Base-by-base conservation (phyloP, 2,329 filamentous ascomycete genomes). In the Colletotrichum godetiae region DNA sequence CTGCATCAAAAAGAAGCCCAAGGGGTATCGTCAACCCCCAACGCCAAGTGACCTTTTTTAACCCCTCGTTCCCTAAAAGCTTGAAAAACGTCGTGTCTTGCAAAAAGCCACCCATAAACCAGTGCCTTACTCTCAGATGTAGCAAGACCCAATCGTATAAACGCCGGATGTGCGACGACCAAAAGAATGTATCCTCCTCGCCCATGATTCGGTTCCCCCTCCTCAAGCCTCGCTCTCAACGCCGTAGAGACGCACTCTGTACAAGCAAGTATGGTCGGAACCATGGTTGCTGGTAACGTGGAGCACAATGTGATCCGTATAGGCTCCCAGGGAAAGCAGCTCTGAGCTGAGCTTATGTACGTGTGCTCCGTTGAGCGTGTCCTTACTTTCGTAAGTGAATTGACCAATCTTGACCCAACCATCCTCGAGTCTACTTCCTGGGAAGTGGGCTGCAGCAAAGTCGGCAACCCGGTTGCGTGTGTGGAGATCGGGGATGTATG, bases 211-310 rank as follows among this genome's bases (percentile, higher is more conserved):
- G 11, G 42, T 73, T 27, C 4, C 27, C 57, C 19, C 6, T 3
- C 37, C 37, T 42, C 37, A 73, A 31, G 13, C 77, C 46, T 77
- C 73, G 29, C 78, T 67, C 37, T 87, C 80, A 7, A 22, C 42
- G 19, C 86, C 92, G 78, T 89, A 92, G 57, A 93, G 72, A 68
- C 87, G 83, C n/a, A 92, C 80, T 1, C 91, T 84, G 81, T 93
- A 93, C 77, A 93, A 88, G 78, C 92, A 93, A 4, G 91, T 93
- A 78, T 92, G 90, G 59, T 89, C 82, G 11, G 85, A 83, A 15
- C 91, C 91, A 77, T 91, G 88, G 78, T 93, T 93, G 77, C 82
- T 88, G 68, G 86, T 80, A 1, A 89, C 87, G 13, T 90, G 84
- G 29, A 93, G 79, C 22, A 90, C 78, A 8, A 93, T 79, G 10